These are phyloP conservation scores for Heritiera fomes DNA, from an alignment of 345 rosid genomes.

Conservation along the genomic window DNA sequence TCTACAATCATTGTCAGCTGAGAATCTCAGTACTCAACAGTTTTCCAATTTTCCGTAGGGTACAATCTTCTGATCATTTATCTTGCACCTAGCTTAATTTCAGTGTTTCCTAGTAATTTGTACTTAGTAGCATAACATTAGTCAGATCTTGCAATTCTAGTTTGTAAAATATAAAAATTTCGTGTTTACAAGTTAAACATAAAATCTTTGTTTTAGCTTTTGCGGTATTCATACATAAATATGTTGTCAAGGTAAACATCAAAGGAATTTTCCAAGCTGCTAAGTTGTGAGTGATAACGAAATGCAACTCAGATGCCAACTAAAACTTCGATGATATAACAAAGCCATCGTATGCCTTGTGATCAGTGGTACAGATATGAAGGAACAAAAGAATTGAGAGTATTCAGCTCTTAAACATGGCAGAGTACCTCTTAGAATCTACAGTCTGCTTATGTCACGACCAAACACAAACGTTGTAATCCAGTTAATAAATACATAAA, in stretches of 20 bases:
- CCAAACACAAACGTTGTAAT: slow-evolving; percentile 82
- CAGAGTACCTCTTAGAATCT: slow-evolving; percentile 18
- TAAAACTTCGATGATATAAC: background rate
- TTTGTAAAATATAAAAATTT: too few relatives aligned
- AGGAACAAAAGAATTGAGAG: background rate
- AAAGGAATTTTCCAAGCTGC: too few relatives aligned
- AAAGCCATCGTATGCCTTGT: background rate
- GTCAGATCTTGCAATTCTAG: too few relatives aligned
- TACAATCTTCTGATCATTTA: background rate
- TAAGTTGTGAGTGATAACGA: background rate
- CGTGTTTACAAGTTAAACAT: too few relatives aligned
- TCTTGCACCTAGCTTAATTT: background rate
- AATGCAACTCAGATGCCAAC: background rate
- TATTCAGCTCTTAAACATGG: background rate
- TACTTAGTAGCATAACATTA: too few relatives aligned
- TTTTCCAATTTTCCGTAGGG: background rate
- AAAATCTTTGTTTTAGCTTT: too few relatives aligned
- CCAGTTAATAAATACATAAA: slow-evolving; percentile 91
- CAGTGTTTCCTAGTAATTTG: too few relatives aligned
- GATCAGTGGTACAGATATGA: background rate
- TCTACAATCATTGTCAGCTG: background rate
- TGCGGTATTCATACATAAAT: too few relatives aligned
- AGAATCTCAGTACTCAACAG: background rate
- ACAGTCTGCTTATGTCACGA: slow-evolving; percentile 82
- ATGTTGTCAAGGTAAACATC: too few relatives aligned